Evolutionary conservation across 768 basidiomycete genomes (phyloP).

Genomic region (Suillus alpinus): DNA sequence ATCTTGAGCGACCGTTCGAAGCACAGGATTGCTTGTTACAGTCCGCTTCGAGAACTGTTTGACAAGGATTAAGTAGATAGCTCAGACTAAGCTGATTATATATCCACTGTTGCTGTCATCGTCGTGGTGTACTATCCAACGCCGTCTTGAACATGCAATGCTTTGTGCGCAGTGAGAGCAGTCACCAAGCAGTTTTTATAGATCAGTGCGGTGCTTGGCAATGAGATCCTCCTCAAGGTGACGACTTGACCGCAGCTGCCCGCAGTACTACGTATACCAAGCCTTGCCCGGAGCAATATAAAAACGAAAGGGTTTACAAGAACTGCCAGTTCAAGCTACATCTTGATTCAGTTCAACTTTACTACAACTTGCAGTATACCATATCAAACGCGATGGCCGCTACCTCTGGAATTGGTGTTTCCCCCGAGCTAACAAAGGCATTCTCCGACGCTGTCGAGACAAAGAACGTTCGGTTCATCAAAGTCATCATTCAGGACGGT

Average conservation of each 20-base stretch:
- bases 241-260: neutral
- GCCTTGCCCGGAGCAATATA: neutral
- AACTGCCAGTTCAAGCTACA: neutral
- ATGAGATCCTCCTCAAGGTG: neutral
- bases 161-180: too few relatives aligned
- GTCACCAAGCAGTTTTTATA: too few relatives aligned
- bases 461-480: constrained; percentile 64
- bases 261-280: neutral
- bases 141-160: too few relatives aligned
- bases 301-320: neutral
- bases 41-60: too few relatives aligned
- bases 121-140: too few relatives aligned
- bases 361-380: neutral
- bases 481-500: constrained; percentile 77
- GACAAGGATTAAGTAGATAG: too few relatives aligned
- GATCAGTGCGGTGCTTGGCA: neutral
- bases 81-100: too few relatives aligned
- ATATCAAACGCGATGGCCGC: constrained; percentile 54
- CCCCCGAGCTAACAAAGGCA: constrained; percentile 50
- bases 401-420: constrained; percentile 66
- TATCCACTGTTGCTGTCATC: too few relatives aligned
- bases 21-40: too few relatives aligned
- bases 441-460: constrained; percentile 60
- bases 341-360: neutral
- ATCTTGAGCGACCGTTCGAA: too few relatives aligned